Evolutionary conservation across 2,329 filamentous ascomycete genomes (phyloP), one percentile per base, ranked within the genome.

Genomic region (Pseudocercospora pini-densiflorae): DNA sequence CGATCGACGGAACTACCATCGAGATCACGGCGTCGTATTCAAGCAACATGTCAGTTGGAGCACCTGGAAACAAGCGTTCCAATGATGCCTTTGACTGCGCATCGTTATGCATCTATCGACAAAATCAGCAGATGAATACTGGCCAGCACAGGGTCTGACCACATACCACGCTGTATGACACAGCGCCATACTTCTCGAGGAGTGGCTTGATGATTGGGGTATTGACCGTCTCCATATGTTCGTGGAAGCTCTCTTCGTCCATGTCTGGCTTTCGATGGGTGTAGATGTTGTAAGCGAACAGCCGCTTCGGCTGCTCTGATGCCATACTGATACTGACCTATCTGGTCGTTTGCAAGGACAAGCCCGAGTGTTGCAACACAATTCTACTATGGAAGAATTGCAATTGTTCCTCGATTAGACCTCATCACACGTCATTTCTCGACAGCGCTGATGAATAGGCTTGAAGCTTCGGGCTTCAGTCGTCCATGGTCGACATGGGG

Each of bases 121-220:
- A 4, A 8, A 5, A 21, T 58, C 2, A 43, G 54, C 23, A 6
- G 21, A 49, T 1, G 43, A 3, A 45, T 53, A 12, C 14, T 3
- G n/a, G 29, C 6, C 54, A 33, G 60, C 2, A 31, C 31, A 57
- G 24, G 3, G 5, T n/a, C 14, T 16, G 33, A 33, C 14, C 16
- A 53, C 61, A 9, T 53, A 66, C 64, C 16, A 66, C 59, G 23
- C 59, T 66, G 33, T 66, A 66, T 5, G 51, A 55, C 1, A 66
- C 64, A n/a, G 61, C 57, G 59, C 64, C 64, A 54, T 66, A 66
- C 24, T 62, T 59, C 59, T 66, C 57, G 5, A 66, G 59, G 21
- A 66, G 58, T 29, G 64, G 64, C 24, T 55, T 57, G 27, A 58
- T 66, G 59, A 66, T 51, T n/a, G 64, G 64, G 21, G 64, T 61